These are phyloP conservation scores for Pelargonium citronellum DNA, from an alignment of 441 rosid species.

Conservation along the genomic window DNA sequence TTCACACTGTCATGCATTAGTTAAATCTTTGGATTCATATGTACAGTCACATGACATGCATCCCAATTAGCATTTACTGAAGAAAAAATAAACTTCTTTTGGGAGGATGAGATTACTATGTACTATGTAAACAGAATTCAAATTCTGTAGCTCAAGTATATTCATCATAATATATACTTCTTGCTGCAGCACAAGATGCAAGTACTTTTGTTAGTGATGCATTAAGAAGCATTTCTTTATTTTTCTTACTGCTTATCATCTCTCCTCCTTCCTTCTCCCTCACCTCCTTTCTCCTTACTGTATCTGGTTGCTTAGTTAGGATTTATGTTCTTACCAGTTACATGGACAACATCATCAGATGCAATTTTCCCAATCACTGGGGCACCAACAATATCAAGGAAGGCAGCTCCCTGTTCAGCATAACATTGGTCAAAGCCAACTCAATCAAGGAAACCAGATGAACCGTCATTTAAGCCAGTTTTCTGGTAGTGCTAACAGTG, in stretches of 20 bases:
- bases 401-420: slow-evolving; percentile 83
- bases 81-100: not conserved
- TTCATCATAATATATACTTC: not conserved
- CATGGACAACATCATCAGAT: slow-evolving; percentile 90
- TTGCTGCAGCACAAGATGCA: not conserved
- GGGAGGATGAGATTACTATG: not conserved
- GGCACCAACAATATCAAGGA: slow-evolving; percentile 82
- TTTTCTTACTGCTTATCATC: not conserved
- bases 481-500: slow-evolving; percentile 66
- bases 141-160: not conserved
- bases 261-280: not conserved
- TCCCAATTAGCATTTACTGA: not conserved
- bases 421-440: slow-evolving; percentile 81
- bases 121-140: not conserved
- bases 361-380: slow-evolving; percentile 84
- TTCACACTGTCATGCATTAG: not conserved
- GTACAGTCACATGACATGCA: not conserved
- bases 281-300: not conserved
- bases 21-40: not conserved
- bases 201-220: not conserved
- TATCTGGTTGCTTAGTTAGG: not conserved
- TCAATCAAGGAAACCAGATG: slow-evolving; percentile 67
- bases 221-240: not conserved
- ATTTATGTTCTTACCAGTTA: slow-evolving; percentile 29
- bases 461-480: slow-evolving; percentile 80